Evolutionary conservation across 139 green algal species (phyloP), one percentile per base, ranked within the genome.

Genomic region (Chlamydomonas applanata): DNA sequence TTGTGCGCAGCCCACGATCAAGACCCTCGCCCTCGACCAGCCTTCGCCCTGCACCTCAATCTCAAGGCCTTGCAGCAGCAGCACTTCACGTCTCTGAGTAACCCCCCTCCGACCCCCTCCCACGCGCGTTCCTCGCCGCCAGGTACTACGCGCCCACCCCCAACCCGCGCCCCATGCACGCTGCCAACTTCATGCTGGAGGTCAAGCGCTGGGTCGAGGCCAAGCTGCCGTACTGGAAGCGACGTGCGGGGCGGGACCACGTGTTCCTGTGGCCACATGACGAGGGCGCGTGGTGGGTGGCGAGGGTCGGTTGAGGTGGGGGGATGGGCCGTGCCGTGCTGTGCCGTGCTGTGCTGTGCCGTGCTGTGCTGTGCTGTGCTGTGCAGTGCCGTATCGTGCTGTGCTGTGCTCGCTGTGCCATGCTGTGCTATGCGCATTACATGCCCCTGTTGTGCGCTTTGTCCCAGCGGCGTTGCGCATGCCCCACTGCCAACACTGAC

Each of bases 221-320:
- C 45, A 35, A 73, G 45, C 76, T 72, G 45, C 78, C 78, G 20
- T 83, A 36, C 27, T 83, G 78, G 78, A 45, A 80, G 57, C 30
- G 78, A 29, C 59, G 61, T 1, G 35, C 65, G 4, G 87, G 87
- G 14, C 33, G 72, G 27, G 85, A 92, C 78, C 87, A 92, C 77
- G 80, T 92, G 11, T 89, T 74, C 49, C 62, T 90, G 24, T 77
- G 79, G 53, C 54, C 82, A 16, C 79, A 89, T 61, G 83, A 90
- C 73, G 86, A 89, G 68, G 83, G 84, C 19, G 82, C 65, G 0
- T 87, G 82, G 63, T 88, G 79, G 73, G 33, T 49, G 40, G 24
- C 56, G 20, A 32, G 7, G 13, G 20, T 7, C 24, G 45, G 45
- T 54, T 13, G 13, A 54, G 16, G 16, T 54, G 45, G 45, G 13